Conservation (phyloP, 495 filamentous ascomycete species). For the Trichocladium antarcticum region DNA sequence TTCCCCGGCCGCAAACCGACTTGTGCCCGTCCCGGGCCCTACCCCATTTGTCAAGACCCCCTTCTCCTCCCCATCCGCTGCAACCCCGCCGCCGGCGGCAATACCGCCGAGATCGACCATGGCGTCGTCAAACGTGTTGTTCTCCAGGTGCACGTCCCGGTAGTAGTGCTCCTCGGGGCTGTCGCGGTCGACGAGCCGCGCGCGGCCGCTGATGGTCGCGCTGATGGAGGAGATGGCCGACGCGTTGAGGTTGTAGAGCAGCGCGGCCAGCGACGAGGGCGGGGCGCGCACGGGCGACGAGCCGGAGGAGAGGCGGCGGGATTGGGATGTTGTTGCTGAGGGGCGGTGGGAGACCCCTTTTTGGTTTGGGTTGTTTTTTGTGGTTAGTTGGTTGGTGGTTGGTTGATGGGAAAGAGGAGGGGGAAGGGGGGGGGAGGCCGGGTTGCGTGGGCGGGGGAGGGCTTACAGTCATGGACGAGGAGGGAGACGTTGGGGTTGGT, state of each 20-base stretch:
- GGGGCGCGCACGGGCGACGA: slow-evolving; percentile 46
- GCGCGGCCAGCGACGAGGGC: slow-evolving; percentile 60
- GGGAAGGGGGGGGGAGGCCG: too few species aligned
- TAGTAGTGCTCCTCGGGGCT: slow-evolving; percentile 76
- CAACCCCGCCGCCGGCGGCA: slow-evolving; percentile 6
- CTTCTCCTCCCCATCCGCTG: slow-evolving; percentile 36
- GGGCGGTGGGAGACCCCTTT: slow-evolving; percentile 88
- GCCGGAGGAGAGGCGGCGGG: slow-evolving; percentile 43
- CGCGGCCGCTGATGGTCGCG: slow-evolving; percentile 82
- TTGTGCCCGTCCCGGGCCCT: too few species aligned
- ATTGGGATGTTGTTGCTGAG: slow-evolving; percentile 61
- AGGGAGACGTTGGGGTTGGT: slow-evolving; percentile 83
- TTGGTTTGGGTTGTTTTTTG: slow-evolving; percentile 7
- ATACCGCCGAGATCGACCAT: slow-evolving; percentile 13
- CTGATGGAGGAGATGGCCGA: slow-evolving; percentile 80
- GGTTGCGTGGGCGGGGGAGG: too few species aligned
- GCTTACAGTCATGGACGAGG: slow-evolving; percentile 84
- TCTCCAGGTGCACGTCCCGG: slow-evolving; percentile 70
- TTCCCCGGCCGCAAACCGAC: slow-evolving; percentile 55
- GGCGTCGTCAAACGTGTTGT: slow-evolving; percentile 65
- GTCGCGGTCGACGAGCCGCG: slow-evolving; percentile 55
- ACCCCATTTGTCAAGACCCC: slow-evolving; percentile 18
- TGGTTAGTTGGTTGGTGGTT: not conserved
- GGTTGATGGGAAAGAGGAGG: not conserved
- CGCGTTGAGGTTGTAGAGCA: slow-evolving; percentile 83